Base-by-base conservation (phyloP, 805 yeast genomes). In the Wickerhamiella vanderwaltii region DNA sequence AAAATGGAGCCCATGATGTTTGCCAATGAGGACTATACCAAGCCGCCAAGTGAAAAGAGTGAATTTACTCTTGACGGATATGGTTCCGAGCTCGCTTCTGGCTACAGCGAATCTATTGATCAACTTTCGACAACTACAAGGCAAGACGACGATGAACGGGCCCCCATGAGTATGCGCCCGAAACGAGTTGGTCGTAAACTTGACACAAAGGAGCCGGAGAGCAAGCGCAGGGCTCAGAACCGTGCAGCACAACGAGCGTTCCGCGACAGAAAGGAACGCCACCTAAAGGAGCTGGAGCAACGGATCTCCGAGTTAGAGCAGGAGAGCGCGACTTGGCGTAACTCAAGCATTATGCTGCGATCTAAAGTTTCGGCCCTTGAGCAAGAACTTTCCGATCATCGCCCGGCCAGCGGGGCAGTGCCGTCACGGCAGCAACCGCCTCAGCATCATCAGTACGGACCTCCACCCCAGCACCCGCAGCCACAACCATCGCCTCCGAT, bases 201-300 rank as follows among this genome's bases (percentile, higher is more conserved):
- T 0, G 65, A 80, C 40, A 71, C 66, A 12, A 74, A 79, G 6
- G 94, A 85, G 51, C 87, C 93, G 6, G 85, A 80, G 57, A 77
- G 75, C 54, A 88, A 84, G 67, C 69, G 98, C 52, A 85, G 94
- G 12, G 96, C 96, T 2, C 97, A 91, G 63, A 88, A 91, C 60
- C 72, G 97, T 53, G 96, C 96, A 3, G 97, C 97, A n/a, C 98
- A 91, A 62, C 69, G 97, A 43, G 97, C 97, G 5, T 88, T 85
- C 62, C 69, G 97, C 44, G 97, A 91, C 62, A 73, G 97, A 46
- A 88, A 88, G 59, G 97, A 88, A 60, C 70, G 69, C 39, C 84
- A 82, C 55, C 72, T 91, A 77, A 73, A 75, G 55, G 94, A 85
- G 49, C 67, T 88, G 47, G 95, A 87, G 57, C 77, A 75, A 35